Base-by-base conservation (phyloP, 352 stramenopile species). In the Globisporangium megalacanthum region DNA sequence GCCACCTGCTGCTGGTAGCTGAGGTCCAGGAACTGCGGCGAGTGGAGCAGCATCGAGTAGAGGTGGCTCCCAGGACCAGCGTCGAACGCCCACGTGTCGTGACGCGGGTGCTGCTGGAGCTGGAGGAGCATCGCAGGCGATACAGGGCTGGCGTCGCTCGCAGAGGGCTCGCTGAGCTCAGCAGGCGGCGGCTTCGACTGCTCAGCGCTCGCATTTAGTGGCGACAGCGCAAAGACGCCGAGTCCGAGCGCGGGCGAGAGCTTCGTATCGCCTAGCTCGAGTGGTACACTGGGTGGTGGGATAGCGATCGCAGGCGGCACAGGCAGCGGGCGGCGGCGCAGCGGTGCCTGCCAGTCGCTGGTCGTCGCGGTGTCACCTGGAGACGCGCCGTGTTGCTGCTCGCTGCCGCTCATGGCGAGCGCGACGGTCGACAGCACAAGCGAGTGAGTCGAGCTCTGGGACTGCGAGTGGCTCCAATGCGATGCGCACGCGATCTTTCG, bases 31-130 rank as follows among this genome's bases (percentile, higher is more conserved):
- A 41, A 31, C 33, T 64, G 57, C 36, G 49, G 44, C 15, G 46
- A 46, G 57, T 58, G 50, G 6, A 58, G 5, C 20, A 64, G 17
- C 50, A 57, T 58, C 11, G 58, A 15, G 22, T 58, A 64, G 19
- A 58, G 15, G n/a, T 46, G 25, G 25, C 25, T 58, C 35, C 13
- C 31, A 4, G 58, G 29, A 13, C 36, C 42, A 13, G 50, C 15
- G 20, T 64, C 42, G 22, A 54, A 64, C n/a, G 45, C 10, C 56
- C 56, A 62, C 17, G 41, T 14, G 13, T 62, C 56, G 4, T 7
- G 7, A 4, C 10, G 7, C n/a, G 42, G 42, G 1, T 25, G 22
- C 6, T 33, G 15, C 6, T 50, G 57, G 33, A 58, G 25, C 13
- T 48, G 39, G 9, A 36, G 53, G 33, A 35, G 17, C 14, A 52